Conservation (phyloP, 331 rosid genomes). For the Quercus tomentella region DNA sequence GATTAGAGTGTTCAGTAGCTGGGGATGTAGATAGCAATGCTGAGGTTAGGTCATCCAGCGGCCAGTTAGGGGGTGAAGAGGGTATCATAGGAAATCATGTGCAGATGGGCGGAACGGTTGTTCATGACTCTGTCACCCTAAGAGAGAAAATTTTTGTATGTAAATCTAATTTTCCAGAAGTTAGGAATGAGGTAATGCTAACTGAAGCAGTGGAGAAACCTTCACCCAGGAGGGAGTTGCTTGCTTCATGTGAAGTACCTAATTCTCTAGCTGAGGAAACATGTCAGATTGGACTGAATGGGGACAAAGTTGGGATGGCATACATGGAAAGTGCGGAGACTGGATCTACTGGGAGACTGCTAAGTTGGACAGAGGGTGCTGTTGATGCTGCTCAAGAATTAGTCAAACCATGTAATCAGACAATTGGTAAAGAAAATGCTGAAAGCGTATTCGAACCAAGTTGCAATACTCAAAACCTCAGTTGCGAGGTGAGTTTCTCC, state of each 20-base stretch:
- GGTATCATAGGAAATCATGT: slow-evolving; percentile 13
- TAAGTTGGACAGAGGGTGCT: slow-evolving; percentile 40
- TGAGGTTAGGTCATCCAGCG: slow-evolving; percentile 39
- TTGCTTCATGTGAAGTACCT: slow-evolving; percentile 46
- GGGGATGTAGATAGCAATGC: slow-evolving; percentile 30
- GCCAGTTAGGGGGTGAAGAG: slow-evolving; percentile 33
- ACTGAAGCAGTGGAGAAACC: slow-evolving; percentile 44
- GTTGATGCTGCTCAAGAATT: slow-evolving; percentile 38
- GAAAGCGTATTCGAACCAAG: slow-evolving; percentile 38
- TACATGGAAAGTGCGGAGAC: slow-evolving; percentile 33
- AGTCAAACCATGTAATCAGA: slow-evolving; percentile 45
- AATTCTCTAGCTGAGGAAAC: slow-evolving; percentile 44
- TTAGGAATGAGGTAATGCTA: slow-evolving; percentile 45
- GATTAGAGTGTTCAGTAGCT: slow-evolving; percentile 28
- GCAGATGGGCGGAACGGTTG: slow-evolving; percentile 28
- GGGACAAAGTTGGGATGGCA: slow-evolving; percentile 38
- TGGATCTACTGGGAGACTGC: slow-evolving; percentile 24
- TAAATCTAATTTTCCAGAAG: slow-evolving; percentile 12
- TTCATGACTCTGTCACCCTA: slow-evolving; percentile 19
- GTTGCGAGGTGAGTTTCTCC: slow-evolving; percentile 77
- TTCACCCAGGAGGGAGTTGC: slow-evolving; percentile 27
- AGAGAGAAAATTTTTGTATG: slow-evolving; percentile 24
- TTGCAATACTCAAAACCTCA: slow-evolving; percentile 57
- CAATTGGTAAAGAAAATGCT: slow-evolving; percentile 37
- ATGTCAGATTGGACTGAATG: slow-evolving; percentile 40